Evolutionary conservation across 495 filamentous ascomycete species (phyloP), one percentile per base, ranked within the genome.

Genomic region (Hypoxylon cercidicola): DNA sequence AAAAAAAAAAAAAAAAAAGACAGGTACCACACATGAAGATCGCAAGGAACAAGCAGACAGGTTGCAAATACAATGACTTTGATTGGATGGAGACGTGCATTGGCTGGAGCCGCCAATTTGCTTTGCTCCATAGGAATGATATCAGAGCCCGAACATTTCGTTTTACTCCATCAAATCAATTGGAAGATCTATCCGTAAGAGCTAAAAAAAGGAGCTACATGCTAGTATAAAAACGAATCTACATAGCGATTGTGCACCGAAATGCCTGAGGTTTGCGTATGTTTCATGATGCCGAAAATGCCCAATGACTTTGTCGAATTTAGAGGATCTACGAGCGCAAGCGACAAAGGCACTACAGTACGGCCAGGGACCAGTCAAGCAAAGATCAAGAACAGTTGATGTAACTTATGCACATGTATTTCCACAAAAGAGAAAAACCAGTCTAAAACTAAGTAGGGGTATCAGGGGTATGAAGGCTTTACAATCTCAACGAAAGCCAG

Each of bases 371-470:
- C 6, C n/a, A 25, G 20, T 47, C 23, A 12, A 47, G 6, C 28
- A 10, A 1, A 46, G 4, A 13, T 40, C 32, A 48, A 62, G 58
- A 30, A 32, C 1, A 32, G 30, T 1, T 32, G 8, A 25, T 58
- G 23, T 18, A 56, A 20, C 25, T 55, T 10, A 55, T 50, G 51
- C 30, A 49, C 34, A 28, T 12, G 47, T 41, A 30, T 16, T 16
- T 44, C n/a, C 37, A 45, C 44, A 57, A 43, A 44, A 39, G 39
- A 60, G 13, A 43, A 11, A 16, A 57, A 62, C 37, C 55, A 56
- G 55, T 64, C 60, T 68, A 64, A 55, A 54, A 58, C n/a, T 40
- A 44, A 46, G n/a, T n/a, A n/a, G 48, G 64, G 65, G 65, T 68
- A 68, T 68, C 55, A 41, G 55, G 55, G 63, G 55, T 52, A 60